These are phyloP conservation scores for Rosa multiflora DNA, from an alignment of 306 rosid species.

Conservation along the genomic window DNA sequence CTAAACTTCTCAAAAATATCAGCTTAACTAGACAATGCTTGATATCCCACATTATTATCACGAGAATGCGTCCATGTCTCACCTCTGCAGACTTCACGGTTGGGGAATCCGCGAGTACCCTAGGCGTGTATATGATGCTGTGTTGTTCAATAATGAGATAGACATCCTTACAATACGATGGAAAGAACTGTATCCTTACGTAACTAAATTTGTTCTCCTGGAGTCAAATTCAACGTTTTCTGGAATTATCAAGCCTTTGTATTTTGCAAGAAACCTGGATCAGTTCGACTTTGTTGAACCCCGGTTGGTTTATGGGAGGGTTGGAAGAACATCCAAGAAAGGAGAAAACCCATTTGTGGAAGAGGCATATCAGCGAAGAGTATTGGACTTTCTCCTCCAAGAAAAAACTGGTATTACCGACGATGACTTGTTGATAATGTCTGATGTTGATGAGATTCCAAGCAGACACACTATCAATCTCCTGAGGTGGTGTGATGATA, in stretches of 20 bases:
- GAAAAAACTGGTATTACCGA: neutral
- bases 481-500: neutral
- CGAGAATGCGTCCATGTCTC: neutral
- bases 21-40: too few relatives aligned
- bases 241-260: neutral
- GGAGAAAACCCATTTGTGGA: neutral
- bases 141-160: neutral
- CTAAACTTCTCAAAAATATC: too few relatives aligned
- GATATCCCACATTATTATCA: neutral
- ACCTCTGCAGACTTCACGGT: neutral
- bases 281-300: neutral
- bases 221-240: neutral
- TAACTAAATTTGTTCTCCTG: neutral
- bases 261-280: neutral
- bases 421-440: neutral
- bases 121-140: neutral
- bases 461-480: neutral
- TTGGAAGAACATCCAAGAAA: conserved; percentile 1
- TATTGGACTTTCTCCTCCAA: neutral
- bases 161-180: neutral
- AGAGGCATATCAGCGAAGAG: neutral
- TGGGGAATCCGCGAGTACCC: conserved; percentile 1
- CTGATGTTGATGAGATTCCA: neutral
- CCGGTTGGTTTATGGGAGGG: neutral
- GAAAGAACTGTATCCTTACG: neutral